Evolutionary conservation across 805 yeast species (phyloP), one percentile per base, ranked within the genome.

Genomic region (Zygoascus biomembranicola): DNA sequence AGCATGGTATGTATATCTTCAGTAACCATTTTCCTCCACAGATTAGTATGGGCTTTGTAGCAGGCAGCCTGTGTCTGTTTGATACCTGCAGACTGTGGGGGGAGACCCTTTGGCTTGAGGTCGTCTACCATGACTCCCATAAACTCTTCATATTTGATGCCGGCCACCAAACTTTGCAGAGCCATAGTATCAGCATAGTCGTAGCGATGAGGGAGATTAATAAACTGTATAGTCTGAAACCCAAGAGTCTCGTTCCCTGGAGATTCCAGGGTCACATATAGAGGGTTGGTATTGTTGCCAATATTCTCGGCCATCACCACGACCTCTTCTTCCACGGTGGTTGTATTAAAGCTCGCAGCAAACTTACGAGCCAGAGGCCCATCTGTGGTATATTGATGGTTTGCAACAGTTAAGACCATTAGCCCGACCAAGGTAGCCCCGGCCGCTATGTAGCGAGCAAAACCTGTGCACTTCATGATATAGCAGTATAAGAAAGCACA

Each of bases 171-270:
- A n/a, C 43, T 14, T 20, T 55, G 58, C 32, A 55, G 10, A 18
- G 45, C 42, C 13, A 55, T 55, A 5, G 52, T 18, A 37, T 55
- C 58, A 26, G 51, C 58, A 18, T 16, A 31, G 44, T 55, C 57
- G 28, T 10, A 54, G n/a, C 58, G 42, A 39, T 47, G 26, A 2
- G 42, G 32, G 14, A 55, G 52, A 32, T 55, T 55, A 8, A 53
- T 51, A 41, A 49, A 53, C 23, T 35, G 39, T 8, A 55, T 50
- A 5, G 52, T 19, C 13, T 49, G 31, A 48, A 55, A 55, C 28
- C 58, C 58, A 9, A 55, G 52, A 13, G 58, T 55, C 13, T 46
- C 5, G 44, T 55, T 55, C 18, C 48, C 49, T 9, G 55, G 47
- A 26, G 32, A 23, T 16, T 26, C 23, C 8, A 44, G 47, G 20